phyloP scores from a whole-genome alignment of 2,329 filamentous ascomycete genomes.

The Phialophora tarda region DNA sequence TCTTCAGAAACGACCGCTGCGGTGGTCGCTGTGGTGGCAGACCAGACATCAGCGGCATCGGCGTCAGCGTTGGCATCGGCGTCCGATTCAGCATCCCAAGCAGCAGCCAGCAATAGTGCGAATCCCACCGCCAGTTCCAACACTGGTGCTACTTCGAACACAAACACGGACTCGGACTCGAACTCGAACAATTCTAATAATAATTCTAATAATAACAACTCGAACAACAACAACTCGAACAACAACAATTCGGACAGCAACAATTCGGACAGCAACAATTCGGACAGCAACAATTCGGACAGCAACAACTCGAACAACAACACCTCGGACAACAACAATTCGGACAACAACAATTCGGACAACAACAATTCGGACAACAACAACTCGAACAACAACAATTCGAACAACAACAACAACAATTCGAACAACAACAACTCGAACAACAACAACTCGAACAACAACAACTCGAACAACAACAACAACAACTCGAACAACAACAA shows the following conservation, averaged over 20 bases:
- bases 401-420: too few species aligned
- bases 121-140: constrained; percentile 1
- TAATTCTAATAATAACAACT: neutral
- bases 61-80: neutral
- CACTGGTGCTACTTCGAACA: neutral
- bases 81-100: neutral
- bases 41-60: neutral
- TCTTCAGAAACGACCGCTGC: constrained; percentile 8
- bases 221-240: neutral
- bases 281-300: too few species aligned
- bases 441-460: too few species aligned
- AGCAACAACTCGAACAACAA: neutral
- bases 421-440: too few species aligned
- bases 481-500: too few species aligned
- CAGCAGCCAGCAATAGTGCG: neutral
- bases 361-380: neutral
- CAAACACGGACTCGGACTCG: neutral
- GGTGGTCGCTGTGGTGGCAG: neutral
- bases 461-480: too few species aligned
- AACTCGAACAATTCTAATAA: neutral
- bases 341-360: neutral
- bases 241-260: neutral
- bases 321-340: neutral
- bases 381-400: neutral
- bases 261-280: neutral